Base-by-base conservation (phyloP, 2,329 filamentous ascomycete genomes). In the Penicillium occitanis region DNA sequence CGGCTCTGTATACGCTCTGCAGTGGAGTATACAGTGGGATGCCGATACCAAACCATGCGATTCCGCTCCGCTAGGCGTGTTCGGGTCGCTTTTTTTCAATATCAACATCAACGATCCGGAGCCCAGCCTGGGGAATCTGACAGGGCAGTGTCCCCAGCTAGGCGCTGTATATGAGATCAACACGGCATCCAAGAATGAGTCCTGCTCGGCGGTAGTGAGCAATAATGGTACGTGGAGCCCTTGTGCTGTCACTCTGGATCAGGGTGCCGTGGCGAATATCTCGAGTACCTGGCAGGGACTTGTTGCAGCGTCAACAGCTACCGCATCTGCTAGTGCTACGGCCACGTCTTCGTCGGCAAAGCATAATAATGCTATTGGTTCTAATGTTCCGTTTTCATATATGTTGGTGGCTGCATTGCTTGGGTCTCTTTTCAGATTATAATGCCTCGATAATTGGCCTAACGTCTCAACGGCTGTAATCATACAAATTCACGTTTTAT, bases 1-100 rank as follows among this genome's bases (percentile, higher is more conserved):
- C 46, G 61, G 61, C 48, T 55, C 61, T 22, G 61, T 63, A 17
- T 63, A 63, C 35, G 61, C 48, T 25, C 61, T 63, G 48, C 61
- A 63, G 48, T 63, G 61, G 61, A 10, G 1, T 63, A 30, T 63
- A 22, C 5, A 6, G 10, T 63, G 61, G 61, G 22, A 63, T 63
- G 8, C 1, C 35, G 10, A 17, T n/a, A 19, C 4, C 13, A 25
- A 35, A 13, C 3, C 14, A 1, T 63, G 61, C 17, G 48, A 63
- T 53, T 44, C 61, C 46, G 17, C 30, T 53, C 61, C 13, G 2
- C 22, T 53, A 28, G 48, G 35, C 22, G 3, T 35, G 14, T 44
- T 42, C 40, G 61, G 48, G n/a, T 22, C 33, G 35, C 46, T 63
- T 6, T 55, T 63, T 28, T 63, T 63, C 48, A 63, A 63, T 25